Conservation (phyloP, 2,329 filamentous ascomycete genomes). For the Pseudodiploospora longispora region DNA sequence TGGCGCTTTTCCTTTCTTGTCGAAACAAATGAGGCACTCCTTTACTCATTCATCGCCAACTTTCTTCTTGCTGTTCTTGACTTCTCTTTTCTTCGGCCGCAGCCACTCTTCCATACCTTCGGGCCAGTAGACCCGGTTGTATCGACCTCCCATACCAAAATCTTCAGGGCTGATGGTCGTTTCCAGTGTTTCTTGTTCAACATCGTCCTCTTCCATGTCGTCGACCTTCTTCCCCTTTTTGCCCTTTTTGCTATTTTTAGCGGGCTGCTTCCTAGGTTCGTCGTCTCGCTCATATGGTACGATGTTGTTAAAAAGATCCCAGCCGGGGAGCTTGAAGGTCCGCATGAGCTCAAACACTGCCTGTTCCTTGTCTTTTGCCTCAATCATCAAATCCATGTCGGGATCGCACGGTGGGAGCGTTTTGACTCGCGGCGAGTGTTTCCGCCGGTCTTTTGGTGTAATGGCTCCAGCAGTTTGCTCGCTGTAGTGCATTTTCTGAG, state of each 20-base stretch:
- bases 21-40: too few relatives aligned
- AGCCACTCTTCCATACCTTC: conserved; percentile 86
- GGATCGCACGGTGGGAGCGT: conserved; percentile 73
- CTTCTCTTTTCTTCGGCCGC: conserved; percentile 65
- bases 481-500: conserved; percentile 95
- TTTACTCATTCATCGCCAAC: not conserved
- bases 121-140: conserved; percentile 84
- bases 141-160: conserved; percentile 76
- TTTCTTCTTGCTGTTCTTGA: conserved; percentile 28
- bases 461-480: conserved; percentile 60
- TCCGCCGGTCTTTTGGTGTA: conserved; percentile 69
- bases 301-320: conserved; percentile 66
- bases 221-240: conserved; percentile 31
- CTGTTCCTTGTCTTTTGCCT: conserved; percentile 97
- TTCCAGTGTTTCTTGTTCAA: conserved; percentile 25
- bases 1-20: too few relatives aligned
- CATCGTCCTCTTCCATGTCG: conserved; percentile 30
- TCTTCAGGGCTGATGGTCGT: conserved; percentile 55
- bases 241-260: conserved; percentile 31
- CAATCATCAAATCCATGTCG: conserved; percentile 96
- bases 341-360: conserved; percentile 92
- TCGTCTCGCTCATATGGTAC: conserved; percentile 70
- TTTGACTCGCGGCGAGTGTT: conserved; percentile 73
- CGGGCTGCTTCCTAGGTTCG: conserved; percentile 46
- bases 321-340: conserved; percentile 75